phyloP scores from a whole-genome alignment of 345 rosid species.

The Leavenworthia alabamica region DNA sequence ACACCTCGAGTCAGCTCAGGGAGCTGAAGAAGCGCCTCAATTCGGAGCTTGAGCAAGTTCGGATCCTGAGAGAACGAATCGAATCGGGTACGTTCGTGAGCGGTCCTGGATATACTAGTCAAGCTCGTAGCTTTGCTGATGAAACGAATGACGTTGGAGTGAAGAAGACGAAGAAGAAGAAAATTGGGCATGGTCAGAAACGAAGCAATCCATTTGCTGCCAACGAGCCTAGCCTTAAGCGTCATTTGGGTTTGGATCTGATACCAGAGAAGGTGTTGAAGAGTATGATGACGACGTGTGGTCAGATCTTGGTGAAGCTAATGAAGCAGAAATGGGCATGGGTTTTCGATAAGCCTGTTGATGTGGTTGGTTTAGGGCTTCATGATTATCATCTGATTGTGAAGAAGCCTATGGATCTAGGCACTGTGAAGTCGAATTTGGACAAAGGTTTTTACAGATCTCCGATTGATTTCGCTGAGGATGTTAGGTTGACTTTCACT shows the following conservation, averaged over 20 bases:
- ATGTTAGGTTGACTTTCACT: constrained; percentile 64
- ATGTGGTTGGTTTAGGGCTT: constrained; percentile 53
- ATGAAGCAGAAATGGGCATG: constrained; percentile 52
- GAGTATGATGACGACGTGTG: constrained; percentile 33
- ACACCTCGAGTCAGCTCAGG: too few relatives aligned
- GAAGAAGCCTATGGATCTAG: constrained; percentile 77
- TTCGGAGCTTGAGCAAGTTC: constrained; percentile 66
- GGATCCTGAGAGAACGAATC: constrained; percentile 49
- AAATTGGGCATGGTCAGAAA: constrained; percentile 41
- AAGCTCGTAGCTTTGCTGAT: constrained; percentile 30
- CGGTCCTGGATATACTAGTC: constrained; percentile 19
- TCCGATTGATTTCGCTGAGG: constrained; percentile 56
- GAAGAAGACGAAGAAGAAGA: constrained; percentile 44
- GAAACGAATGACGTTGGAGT: too few relatives aligned
- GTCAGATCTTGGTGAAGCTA: too few relatives aligned
- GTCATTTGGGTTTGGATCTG: constrained; percentile 18
- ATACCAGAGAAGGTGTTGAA: constrained; percentile 19
- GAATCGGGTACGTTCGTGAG: constrained; percentile 33
- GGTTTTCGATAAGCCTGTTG: constrained; percentile 60
- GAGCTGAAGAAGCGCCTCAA: constrained; percentile 49
- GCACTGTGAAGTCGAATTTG: too few relatives aligned
- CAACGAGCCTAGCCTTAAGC: constrained; percentile 9
- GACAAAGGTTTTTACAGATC: too few relatives aligned
- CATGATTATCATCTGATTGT: constrained; percentile 58
- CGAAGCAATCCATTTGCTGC: constrained; percentile 30